phyloP scores from a whole-genome alignment of 257 asterid species.

The Salvia miltiorrhiza region DNA sequence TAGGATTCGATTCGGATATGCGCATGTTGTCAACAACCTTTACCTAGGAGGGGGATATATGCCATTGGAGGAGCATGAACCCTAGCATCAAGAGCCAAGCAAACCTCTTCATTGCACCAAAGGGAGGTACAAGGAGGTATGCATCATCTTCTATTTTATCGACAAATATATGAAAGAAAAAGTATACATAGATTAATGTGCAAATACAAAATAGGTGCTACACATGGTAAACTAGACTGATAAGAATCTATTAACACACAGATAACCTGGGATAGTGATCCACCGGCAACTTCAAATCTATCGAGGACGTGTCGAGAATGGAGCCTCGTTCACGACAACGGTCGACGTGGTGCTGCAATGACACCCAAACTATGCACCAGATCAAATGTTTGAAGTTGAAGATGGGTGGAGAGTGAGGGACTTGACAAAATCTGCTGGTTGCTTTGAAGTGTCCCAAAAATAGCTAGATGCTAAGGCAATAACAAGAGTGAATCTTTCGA shows the following conservation, averaged over 20 bases:
- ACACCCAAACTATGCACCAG: conserved; percentile 56
- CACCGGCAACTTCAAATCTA: conserved; percentile 44
- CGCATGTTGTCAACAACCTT: conserved; percentile 84
- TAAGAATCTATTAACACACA: not conserved
- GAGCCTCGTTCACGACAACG: conserved; percentile 56
- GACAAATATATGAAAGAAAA: not conserved
- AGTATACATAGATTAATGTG: no score
- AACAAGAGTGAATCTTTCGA: not conserved
- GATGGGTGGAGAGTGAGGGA: conserved; percentile 45
- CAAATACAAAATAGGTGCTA: not conserved
- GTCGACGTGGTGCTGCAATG: conserved; percentile 25
- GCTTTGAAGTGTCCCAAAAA: conserved; percentile 52
- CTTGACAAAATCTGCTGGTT: conserved; percentile 64
- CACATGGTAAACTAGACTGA: not conserved
- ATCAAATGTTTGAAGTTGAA: conserved; percentile 57
- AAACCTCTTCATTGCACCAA: conserved; percentile 74
- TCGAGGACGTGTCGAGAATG: conserved; percentile 67
- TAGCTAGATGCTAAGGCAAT: conserved; percentile 39
- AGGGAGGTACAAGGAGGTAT: conserved; percentile 66
- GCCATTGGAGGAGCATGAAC: conserved; percentile 89
- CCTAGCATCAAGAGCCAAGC: conserved; percentile 85
- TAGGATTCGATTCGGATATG: conserved; percentile 76
- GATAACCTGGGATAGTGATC: conserved; percentile 60
- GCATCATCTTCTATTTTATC: not conserved
- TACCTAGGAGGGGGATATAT: conserved; percentile 77